phyloP scores from a whole-genome alignment of 2,329 filamentous ascomycete species.

The Nemania sp. region DNA sequence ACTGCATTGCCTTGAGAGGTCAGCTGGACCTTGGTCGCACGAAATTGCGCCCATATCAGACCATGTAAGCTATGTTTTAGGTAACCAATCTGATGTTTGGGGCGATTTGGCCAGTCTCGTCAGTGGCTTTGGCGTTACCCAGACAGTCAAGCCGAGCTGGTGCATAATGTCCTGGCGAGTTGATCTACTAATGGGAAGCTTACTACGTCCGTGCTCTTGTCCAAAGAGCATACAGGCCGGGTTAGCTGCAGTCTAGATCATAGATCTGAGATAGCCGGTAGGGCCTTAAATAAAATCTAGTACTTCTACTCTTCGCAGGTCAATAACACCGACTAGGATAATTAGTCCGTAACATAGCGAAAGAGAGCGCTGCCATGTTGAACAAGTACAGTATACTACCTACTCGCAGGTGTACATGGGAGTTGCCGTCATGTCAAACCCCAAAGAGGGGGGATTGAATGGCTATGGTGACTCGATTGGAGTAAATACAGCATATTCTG shows the following conservation, averaged over 20 bases:
- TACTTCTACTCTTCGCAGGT: conserved; percentile 1
- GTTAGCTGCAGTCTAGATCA: conserved; percentile 22
- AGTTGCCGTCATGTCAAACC: conserved; percentile 25
- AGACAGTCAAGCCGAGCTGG: conserved; percentile 7
- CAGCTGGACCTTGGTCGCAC: not conserved
- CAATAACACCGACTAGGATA: not conserved
- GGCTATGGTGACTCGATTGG: conserved; percentile 18
- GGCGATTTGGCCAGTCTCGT: not conserved
- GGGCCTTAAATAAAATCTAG: conserved; percentile 5
- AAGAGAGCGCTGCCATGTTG: not conserved
- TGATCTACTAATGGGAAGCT: not conserved
- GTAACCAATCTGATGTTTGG: not conserved
- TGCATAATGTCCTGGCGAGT: conserved; percentile 1
- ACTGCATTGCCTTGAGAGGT: not conserved
- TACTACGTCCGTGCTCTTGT: not conserved
- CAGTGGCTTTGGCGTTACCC: not conserved
- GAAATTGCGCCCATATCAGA: not conserved
- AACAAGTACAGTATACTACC: conserved; percentile 7
- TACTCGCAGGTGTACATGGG: conserved; percentile 7
- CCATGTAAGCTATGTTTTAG: not conserved
- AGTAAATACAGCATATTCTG: conserved; percentile 14
- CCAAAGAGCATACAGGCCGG: not conserved
- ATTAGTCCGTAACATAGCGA: not conserved
- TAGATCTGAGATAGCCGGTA: conserved; percentile 21
- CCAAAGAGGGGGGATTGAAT: conserved; percentile 17